Evolutionary conservation across 345 rosid genomes (phyloP), one percentile per base, ranked within the genome.

Genomic region (Firmiana major): DNA sequence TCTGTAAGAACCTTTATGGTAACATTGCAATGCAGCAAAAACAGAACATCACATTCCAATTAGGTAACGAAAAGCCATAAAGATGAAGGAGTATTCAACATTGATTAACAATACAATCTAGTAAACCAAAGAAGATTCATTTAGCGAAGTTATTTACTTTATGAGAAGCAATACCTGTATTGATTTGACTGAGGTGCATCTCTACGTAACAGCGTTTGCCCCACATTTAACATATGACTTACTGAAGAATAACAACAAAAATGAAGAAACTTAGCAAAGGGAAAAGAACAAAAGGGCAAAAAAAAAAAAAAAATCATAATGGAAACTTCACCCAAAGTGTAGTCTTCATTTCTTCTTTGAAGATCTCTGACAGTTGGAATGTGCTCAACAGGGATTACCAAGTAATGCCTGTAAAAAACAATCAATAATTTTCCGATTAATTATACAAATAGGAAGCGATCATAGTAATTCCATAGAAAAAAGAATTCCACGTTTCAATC

Each of bases 361-460:
- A 95, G 94, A 79, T 90, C 85, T 40, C 54, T 88, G 63, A 90
- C 94, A 2, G 96, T 90, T 22, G 96, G 80, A 85, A 95, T 89
- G 79, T 93, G 98, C 82, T 86, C 76, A 75, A 83, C 84, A 42
- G 99, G 96, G 80, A 93, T 89, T 21, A 94, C 94, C 88, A 90
- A 84, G 83, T 89, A 95, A 80, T 95, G 99, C 88, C 99, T 93
- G 75, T 42, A 63, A 80, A 51, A 31, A 6, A n/a, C n/a, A 34
- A 24, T 34, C 17, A 34, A 11, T 45, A 66, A 28, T 24, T 24
- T 54, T 26, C 4, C 38, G 0, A 34, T 22, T 28, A 4, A 63
- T 15, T 31, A 34, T 24, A 19, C 21, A 54, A 66, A 9, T 12
- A 24, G n/a, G 9, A 43, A 36, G 12, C 64, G 7, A 22, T 9